Evolutionary conservation across 1,284 basidiomycete genomes (phyloP), one percentile per base, ranked within the genome.

Genomic region (Hortiboletus rubellus): DNA sequence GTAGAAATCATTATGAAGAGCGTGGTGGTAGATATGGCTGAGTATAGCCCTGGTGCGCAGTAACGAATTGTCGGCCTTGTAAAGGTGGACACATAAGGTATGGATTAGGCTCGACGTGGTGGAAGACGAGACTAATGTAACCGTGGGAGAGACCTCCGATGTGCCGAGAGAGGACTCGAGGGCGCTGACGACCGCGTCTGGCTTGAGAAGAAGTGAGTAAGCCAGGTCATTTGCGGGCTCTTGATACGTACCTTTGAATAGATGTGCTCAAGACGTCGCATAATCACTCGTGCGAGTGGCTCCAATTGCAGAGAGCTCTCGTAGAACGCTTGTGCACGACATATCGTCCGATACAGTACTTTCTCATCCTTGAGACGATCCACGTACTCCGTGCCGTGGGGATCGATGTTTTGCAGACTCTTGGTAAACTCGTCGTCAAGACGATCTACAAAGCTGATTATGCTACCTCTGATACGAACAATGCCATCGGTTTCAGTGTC

Each of bases 351-450:
- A 76, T 99, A 99, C 36, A 99, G 83, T 37, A 89, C 87, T 69
- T 96, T 93, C 78, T 99, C 97, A 73, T 98, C 95, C 76, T 94
- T 92, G 56, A 98, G 78, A 52, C 95, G 84, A 70, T 98, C 96
- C 54, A 99, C 92, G 73, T 99, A 99, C 75, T 99, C 97, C 50
- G 93, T 93, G 6, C 97, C 94, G 73, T 99, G 97, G 15, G 97
- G 96, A 71, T 99, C 97, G 64, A 98, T 96, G 73, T 98, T 94
- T 82, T 99, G 97, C 52, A 99, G 77, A 69, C 94, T 96, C 75
- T 93, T 94, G 51, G 94, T 98, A 76, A 99, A 99, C 77, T 99
- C 97, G 69, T 99, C 97, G 74, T 99, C 97, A 52, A 99, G 78
- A 57, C 96, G 89, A 75, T 99, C 97, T 50, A 99, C 84, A 67